Conservation (phyloP, 1,139 yeast genomes). For the Yamadazyma epiphylla region DNA sequence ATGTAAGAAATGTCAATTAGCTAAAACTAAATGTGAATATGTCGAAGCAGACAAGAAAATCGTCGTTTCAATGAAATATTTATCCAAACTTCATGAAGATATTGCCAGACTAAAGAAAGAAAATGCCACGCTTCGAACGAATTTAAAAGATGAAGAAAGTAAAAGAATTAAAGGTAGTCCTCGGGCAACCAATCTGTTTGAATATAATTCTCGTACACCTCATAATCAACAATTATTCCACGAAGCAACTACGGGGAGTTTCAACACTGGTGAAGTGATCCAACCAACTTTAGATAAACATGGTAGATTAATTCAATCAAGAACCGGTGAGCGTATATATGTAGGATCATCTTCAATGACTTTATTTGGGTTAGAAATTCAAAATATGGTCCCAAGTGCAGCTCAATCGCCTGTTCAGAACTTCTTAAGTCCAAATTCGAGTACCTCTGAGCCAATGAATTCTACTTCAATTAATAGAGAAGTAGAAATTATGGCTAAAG, state of each 20-base stretch:
- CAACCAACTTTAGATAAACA: constrained; percentile 68
- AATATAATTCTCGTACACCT: constrained; percentile 12
- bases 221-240: constrained; percentile 12
- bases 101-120: constrained; percentile 49
- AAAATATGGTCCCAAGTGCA: constrained; percentile 46
- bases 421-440: constrained; percentile 9
- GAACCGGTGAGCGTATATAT: constrained; percentile 71
- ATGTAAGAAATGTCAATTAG: constrained; percentile 60
- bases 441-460: constrained; percentile 6
- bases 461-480: constrained; percentile 22
- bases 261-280: constrained; percentile 40
- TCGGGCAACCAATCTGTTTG: constrained; percentile 10
- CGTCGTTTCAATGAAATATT: constrained; percentile 71
- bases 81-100: constrained; percentile 66
- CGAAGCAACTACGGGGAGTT: constrained; percentile 7
- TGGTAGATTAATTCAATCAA: constrained; percentile 65
- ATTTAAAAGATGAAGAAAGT: constrained; percentile 30
- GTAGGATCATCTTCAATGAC: constrained; percentile 85
- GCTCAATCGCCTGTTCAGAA: constrained; percentile 5
- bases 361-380: constrained; percentile 70
- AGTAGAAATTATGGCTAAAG: constrained; percentile 56
- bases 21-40: constrained; percentile 66
- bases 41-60: constrained; percentile 75
- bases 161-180: constrained; percentile 11
- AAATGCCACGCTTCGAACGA: constrained; percentile 53